Conservation (phyloP, 257 asterid genomes). For the Scutellaria galericulata region DNA sequence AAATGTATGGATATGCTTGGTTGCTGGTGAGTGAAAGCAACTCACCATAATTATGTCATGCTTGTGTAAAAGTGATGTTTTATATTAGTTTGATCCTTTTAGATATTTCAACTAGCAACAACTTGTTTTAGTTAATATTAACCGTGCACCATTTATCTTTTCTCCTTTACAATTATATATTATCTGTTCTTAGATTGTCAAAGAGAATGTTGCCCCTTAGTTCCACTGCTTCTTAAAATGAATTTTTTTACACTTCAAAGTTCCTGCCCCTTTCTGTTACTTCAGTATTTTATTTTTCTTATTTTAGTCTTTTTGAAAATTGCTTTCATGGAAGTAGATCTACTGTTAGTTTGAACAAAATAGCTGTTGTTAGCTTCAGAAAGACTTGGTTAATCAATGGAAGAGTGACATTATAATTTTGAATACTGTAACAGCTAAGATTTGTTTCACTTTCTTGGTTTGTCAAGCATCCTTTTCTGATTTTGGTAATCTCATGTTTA, state of each 20-base stretch:
- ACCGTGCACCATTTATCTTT: background rate
- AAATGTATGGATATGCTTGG: slow-evolving; percentile 7
- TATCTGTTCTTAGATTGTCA: too few relatives aligned
- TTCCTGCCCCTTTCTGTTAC: too few relatives aligned
- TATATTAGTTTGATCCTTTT: background rate
- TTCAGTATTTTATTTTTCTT: background rate
- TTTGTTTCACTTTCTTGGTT: background rate
- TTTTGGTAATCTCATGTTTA: slow-evolving; percentile 1
- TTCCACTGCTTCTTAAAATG: too few relatives aligned
- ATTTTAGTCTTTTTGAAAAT: background rate
- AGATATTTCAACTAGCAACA: slow-evolving; percentile 8
- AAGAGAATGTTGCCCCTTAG: too few relatives aligned
- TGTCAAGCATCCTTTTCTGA: background rate
- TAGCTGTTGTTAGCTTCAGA: background rate
- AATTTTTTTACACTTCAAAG: too few relatives aligned
- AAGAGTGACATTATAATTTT: slow-evolving; percentile 15
- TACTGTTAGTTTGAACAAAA: background rate
- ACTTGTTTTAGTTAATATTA: background rate
- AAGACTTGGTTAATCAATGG: background rate
- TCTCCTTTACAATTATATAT: too few relatives aligned
- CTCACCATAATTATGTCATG: background rate
- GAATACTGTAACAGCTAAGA: background rate
- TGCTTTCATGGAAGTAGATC: background rate
- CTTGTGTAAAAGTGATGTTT: background rate
- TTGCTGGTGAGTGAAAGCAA: slow-evolving; percentile 24